A percentile compares a stretch with the other conserved stretches of the same genome.
Conservation (phyloP, 495 filamentous ascomycete genomes). For the Xylaria longipes region DNA sequence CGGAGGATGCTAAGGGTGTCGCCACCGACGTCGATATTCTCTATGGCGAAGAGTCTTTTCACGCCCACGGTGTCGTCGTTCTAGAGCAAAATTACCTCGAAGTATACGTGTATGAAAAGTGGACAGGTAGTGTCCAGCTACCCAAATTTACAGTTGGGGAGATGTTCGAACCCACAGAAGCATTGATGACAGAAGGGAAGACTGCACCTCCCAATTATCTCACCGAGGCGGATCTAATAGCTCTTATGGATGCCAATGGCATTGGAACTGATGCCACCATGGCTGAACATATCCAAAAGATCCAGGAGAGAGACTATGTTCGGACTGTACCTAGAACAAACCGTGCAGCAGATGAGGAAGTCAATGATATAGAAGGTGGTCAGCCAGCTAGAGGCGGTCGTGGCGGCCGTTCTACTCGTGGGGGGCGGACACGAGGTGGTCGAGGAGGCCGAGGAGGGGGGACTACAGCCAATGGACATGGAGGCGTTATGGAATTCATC, state of each 20-base stretch:
- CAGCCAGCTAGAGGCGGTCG: slow-evolving; percentile 46
- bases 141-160: slow-evolving; percentile 81
- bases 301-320: slow-evolving; percentile 88
- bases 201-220: slow-evolving; percentile 84
- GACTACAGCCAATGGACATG: slow-evolving; percentile 42
- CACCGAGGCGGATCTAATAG: slow-evolving; percentile 96
- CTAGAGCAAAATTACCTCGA: slow-evolving; percentile 90
- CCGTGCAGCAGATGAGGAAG: slow-evolving; percentile 35
- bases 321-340: slow-evolving; percentile 61
- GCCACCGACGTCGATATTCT: slow-evolving; percentile 82
- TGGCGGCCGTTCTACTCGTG: slow-evolving; percentile 52
- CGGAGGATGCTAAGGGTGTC: slow-evolving; percentile 87
- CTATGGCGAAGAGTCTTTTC: slow-evolving; percentile 85
- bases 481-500: slow-evolving; percentile 81
- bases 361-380: slow-evolving; percentile 41
- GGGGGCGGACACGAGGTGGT: slow-evolving; percentile 51
- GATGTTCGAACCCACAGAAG: slow-evolving; percentile 85
- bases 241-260: slow-evolving; percentile 97
- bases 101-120: slow-evolving; percentile 95
- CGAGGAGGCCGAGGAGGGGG: slow-evolving; percentile 49
- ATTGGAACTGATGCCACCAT: slow-evolving; percentile 99
- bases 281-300: slow-evolving; percentile 97
- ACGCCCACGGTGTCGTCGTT: slow-evolving; percentile 82
- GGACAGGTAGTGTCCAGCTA: slow-evolving; percentile 84
- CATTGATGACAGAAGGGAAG: slow-evolving; percentile 85